phyloP scores from a whole-genome alignment of 441 rosid species.

The Gossypium armourianum region DNA sequence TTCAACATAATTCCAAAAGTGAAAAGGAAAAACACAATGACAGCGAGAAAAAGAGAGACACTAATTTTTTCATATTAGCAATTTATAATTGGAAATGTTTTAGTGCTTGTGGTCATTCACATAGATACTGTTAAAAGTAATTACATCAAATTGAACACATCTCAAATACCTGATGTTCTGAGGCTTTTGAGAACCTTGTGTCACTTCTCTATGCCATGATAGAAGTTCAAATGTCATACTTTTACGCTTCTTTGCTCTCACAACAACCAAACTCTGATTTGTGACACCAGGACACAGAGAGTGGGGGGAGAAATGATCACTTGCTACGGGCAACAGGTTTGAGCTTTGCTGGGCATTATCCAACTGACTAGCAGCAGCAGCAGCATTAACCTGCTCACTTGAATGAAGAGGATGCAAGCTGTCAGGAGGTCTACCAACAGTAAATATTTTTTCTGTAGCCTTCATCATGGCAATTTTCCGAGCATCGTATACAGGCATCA shows the following conservation, averaged over 20 bases:
- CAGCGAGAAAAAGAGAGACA: neutral
- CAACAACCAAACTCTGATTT: slow-evolving; percentile 25
- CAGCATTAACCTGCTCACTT: slow-evolving; percentile 26
- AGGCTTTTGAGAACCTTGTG: slow-evolving; percentile 32
- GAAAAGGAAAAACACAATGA: neutral
- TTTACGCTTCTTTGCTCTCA: slow-evolving; percentile 60
- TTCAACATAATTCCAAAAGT: slow-evolving; percentile 7
- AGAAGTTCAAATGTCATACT: slow-evolving; percentile 36
- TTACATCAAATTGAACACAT: neutral
- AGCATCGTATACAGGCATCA: slow-evolving; percentile 34
- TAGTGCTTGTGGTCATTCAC: neutral
- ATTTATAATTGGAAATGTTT: neutral
- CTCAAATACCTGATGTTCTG: slow-evolving; percentile 47
- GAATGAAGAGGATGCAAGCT: slow-evolving; percentile 27
- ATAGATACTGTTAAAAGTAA: neutral
- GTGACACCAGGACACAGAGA: slow-evolving; percentile 29
- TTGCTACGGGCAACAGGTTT: slow-evolving; percentile 22
- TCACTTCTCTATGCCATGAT: slow-evolving; percentile 67
- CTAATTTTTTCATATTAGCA: neutral
- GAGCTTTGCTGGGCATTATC: slow-evolving; percentile 25
- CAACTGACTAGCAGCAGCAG: slow-evolving; percentile 24
- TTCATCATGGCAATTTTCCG: slow-evolving; percentile 28
- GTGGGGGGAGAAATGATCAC: slow-evolving; percentile 31
- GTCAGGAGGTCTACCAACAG: slow-evolving; percentile 36
- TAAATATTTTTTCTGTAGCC: slow-evolving; percentile 30